phyloP scores from a whole-genome alignment of 1,284 basidiomycete species.

The Fomitopsis schrenkii region DNA sequence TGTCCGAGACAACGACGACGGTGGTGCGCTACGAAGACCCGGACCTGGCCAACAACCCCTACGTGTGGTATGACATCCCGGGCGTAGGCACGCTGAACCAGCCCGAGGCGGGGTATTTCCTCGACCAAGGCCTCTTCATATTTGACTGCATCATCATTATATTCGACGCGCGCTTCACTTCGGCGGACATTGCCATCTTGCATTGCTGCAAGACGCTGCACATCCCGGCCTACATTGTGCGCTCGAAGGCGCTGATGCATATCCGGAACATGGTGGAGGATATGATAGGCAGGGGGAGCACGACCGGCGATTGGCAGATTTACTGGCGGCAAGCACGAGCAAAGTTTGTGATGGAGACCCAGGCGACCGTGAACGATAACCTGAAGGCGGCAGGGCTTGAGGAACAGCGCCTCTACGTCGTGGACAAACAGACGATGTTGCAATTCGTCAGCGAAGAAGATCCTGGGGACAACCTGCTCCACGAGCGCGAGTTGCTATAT shows the following conservation, averaged over 20 bases:
- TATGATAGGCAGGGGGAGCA: not conserved
- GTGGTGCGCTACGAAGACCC: not conserved
- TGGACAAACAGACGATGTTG: conserved; percentile 1
- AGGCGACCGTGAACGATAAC: not conserved
- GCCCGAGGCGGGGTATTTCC: not conserved
- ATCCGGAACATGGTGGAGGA: not conserved
- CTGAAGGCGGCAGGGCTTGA: not conserved
- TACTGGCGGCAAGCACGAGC: not conserved
- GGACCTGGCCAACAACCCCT: not conserved
- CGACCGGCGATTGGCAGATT: not conserved
- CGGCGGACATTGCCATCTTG: conserved; percentile 4
- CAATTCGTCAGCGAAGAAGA: not conserved
- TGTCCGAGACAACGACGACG: conserved; percentile 3
- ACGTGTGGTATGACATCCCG: conserved; percentile 7
- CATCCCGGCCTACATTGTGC: conserved; percentile 5
- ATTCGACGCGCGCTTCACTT: conserved; percentile 4
- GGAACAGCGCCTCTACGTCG: not conserved
- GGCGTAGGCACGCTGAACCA: conserved; percentile 3
- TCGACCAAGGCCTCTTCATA: conserved; percentile 1
- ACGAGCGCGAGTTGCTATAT: not conserved
- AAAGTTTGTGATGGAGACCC: not conserved
- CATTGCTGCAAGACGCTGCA: not conserved
- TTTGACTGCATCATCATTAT: conserved; percentile 6
- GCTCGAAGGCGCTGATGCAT: conserved; percentile 5
- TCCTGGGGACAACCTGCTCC: not conserved